phyloP scores from a whole-genome alignment of 164 flowering plant species.

The Nelumbo lutea region DNA sequence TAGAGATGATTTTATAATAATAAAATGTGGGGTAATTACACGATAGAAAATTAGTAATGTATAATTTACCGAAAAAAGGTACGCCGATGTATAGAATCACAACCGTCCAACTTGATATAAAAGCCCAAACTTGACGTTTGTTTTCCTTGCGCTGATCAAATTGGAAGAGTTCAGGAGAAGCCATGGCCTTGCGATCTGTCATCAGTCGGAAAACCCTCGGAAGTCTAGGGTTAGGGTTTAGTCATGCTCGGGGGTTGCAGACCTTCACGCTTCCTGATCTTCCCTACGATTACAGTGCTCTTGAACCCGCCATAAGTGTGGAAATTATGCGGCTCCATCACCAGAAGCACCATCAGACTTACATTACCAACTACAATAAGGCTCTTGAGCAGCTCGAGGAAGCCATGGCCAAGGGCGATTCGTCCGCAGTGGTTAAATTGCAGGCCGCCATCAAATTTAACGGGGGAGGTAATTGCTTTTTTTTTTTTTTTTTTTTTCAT shows the following conservation, averaged over 20 bases:
- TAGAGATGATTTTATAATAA: too few relatives aligned
- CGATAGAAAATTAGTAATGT: too few relatives aligned
- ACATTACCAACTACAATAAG: slow-evolving; percentile 80
- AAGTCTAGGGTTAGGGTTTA: slow-evolving; percentile 4
- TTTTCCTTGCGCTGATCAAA: too few relatives aligned
- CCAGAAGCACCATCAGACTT: slow-evolving; percentile 94
- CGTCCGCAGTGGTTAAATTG: too few relatives aligned
- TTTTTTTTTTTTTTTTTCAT: too few relatives aligned
- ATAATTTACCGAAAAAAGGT: too few relatives aligned
- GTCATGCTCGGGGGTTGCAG: slow-evolving; percentile 44
- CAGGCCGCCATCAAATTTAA: slow-evolving; percentile 81
- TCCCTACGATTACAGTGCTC: slow-evolving; percentile 81
- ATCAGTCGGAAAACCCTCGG: slow-evolving; percentile 10
- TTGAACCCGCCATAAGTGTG: slow-evolving; percentile 88
- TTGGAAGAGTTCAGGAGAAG: neutral
- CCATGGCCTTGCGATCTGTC: slow-evolving; percentile 33
- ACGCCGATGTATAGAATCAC: too few relatives aligned
- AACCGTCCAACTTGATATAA: too few relatives aligned
- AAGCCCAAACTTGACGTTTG: too few relatives aligned
- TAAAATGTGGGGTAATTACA: too few relatives aligned
- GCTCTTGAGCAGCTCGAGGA: slow-evolving; percentile 79
- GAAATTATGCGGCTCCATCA: slow-evolving; percentile 95
- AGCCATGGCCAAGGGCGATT: slow-evolving; percentile 26
- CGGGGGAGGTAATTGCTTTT: slow-evolving; percentile 70
- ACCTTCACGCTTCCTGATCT: slow-evolving; percentile 87